Evolutionary conservation across 2,329 filamentous ascomycete species (phyloP).

Genomic region (Triangularia verruculosa): DNA sequence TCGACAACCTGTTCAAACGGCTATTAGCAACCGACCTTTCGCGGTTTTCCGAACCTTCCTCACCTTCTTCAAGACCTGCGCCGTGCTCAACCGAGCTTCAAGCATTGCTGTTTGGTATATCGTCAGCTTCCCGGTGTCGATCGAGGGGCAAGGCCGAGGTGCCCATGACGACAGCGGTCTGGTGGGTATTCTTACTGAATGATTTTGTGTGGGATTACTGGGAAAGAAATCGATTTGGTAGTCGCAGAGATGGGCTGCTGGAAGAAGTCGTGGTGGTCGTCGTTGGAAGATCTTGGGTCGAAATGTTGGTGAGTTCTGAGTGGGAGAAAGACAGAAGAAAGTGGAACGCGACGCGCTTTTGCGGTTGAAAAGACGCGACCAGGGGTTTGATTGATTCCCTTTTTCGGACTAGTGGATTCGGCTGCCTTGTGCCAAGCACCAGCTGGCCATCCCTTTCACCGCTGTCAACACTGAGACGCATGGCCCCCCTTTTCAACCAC

Average conservation of each 20-base stretch:
- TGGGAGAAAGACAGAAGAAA: slow-evolving; percentile 18
- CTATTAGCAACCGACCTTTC: neutral
- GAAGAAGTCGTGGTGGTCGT: neutral
- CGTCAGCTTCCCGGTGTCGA: slow-evolving; percentile 17
- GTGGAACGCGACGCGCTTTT: slow-evolving; percentile 23
- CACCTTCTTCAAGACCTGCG: slow-evolving; percentile 92
- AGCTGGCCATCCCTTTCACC: neutral
- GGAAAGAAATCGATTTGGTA: neutral
- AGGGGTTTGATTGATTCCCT: slow-evolving; percentile 27
- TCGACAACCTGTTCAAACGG: slow-evolving; percentile 72
- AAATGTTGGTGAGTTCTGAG: slow-evolving; percentile 16
- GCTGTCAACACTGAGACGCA: neutral
- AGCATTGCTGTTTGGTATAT: slow-evolving; percentile 42
- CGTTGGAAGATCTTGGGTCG: slow-evolving; percentile 11
- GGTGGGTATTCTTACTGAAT: slow-evolving; percentile 13
- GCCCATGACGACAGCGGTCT: neutral
- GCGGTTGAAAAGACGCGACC: slow-evolving; percentile 23
- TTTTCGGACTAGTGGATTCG: slow-evolving; percentile 14
- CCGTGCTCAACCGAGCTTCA: slow-evolving; percentile 96
- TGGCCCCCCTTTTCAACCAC: neutral
- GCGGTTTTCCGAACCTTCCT: neutral
- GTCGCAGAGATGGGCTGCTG: neutral
- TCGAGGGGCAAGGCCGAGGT: neutral
- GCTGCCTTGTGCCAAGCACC: neutral
- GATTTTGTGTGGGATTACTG: neutral